A percentile compares a stretch with the other conserved stretches of the same genome.
Conservation (phyloP, 2,329 filamentous ascomycete genomes). For the Fusarium acutatum region DNA sequence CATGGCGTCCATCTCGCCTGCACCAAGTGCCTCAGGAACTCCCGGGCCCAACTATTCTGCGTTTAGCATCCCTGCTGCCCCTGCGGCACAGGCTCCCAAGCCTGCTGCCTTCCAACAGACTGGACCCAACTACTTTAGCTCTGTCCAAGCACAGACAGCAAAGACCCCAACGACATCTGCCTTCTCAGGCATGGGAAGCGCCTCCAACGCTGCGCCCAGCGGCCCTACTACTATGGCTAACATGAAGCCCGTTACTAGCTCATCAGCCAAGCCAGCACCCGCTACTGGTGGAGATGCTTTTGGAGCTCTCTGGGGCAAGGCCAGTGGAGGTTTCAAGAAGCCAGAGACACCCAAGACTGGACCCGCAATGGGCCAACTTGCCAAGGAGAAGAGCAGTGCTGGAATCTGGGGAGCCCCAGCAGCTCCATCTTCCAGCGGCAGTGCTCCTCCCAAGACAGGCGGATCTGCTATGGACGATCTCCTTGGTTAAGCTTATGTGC, state of each 20-base stretch:
- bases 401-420: constrained; percentile 87
- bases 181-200: constrained; percentile 38
- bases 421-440: constrained; percentile 43
- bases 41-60: constrained; percentile 71
- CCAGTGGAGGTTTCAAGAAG: constrained; percentile 80
- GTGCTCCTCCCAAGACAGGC: constrained; percentile 41
- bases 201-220: constrained; percentile 47
- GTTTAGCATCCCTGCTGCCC: constrained; percentile 55
- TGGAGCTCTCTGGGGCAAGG: constrained; percentile 83
- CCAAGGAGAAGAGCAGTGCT: constrained; percentile 96
- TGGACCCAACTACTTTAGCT: constrained; percentile 95
- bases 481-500: constrained; percentile 50
- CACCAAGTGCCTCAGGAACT: constrained; percentile 64
- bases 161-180: constrained; percentile 44
- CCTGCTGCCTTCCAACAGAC: constrained; percentile 72
- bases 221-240: constrained; percentile 52
- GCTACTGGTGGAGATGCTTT: constrained; percentile 82
- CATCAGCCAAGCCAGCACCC: constrained; percentile 61
- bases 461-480: constrained; percentile 58
- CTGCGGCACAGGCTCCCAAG: constrained; percentile 58
- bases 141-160: constrained; percentile 63
- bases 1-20: constrained; percentile 83
- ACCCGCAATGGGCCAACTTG: constrained; percentile 89
- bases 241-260: constrained; percentile 58
- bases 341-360: constrained; percentile 66